phyloP scores from a whole-genome alignment of 1,139 yeast species.

The Pichia cactophila region DNA sequence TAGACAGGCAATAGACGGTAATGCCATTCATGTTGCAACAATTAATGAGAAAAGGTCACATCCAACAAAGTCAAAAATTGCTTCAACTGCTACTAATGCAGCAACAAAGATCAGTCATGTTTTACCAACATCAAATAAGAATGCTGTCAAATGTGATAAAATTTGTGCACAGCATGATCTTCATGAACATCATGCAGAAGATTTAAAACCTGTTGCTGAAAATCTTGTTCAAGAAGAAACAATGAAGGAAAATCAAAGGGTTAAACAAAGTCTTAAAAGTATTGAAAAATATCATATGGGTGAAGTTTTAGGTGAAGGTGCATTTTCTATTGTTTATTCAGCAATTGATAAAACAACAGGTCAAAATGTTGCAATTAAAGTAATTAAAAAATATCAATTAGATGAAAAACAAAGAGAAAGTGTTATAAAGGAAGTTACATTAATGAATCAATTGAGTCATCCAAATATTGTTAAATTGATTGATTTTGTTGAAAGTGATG shows the following conservation, averaged over 20 bases:
- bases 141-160: constrained; percentile 20
- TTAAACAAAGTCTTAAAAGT: constrained; percentile 41
- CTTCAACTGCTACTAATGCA: background rate
- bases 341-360: constrained; percentile 47
- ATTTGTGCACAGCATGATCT: constrained; percentile 25
- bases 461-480: constrained; percentile 65
- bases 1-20: constrained; percentile 45
- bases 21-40: background rate
- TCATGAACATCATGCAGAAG: constrained; percentile 27
- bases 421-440: constrained; percentile 76
- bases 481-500: constrained; percentile 57
- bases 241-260: constrained; percentile 28
- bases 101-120: background rate
- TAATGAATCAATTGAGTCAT: constrained; percentile 69
- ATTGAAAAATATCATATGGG: constrained; percentile 39
- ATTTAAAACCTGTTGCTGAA: constrained; percentile 46
- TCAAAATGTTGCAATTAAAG: constrained; percentile 70
- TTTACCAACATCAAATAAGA: background rate
- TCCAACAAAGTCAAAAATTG: background rate
- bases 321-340: constrained; percentile 78
- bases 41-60: background rate
- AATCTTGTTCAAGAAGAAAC: constrained; percentile 60
- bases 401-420: constrained; percentile 47
- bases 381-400: constrained; percentile 65
- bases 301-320: constrained; percentile 72